A percentile compares a stretch with the other conserved stretches of the same genome.
These are phyloP conservation scores for Scopulariopsis brevicaulis DNA, from an alignment of 2,329 filamentous ascomycete species.

Conservation along the genomic window DNA sequence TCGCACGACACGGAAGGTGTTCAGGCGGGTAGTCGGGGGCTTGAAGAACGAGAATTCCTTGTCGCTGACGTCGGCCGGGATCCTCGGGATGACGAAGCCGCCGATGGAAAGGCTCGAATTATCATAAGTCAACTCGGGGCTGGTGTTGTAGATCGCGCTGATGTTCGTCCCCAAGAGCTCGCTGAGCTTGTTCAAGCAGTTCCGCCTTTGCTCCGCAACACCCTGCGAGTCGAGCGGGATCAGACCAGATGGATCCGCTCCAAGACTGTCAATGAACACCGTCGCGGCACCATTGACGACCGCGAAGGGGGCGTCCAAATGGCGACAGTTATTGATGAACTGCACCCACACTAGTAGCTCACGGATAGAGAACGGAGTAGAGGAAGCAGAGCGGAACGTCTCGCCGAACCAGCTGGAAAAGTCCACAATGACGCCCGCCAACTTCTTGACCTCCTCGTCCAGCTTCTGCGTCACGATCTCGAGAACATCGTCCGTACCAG, in stretches of 20 bases:
- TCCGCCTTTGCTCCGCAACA: constrained; percentile 58
- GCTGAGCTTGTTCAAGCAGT: constrained; percentile 63
- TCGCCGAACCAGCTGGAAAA: constrained; percentile 92
- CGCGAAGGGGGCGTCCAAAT: constrained; percentile 23
- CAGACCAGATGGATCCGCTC: constrained; percentile 86
- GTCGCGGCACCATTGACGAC: constrained; percentile 81
- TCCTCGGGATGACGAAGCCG: constrained; percentile 54
- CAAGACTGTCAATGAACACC: constrained; percentile 90
- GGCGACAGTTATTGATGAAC: constrained; percentile 65
- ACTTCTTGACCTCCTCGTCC: constrained; percentile 34
- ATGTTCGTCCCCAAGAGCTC: constrained; percentile 55
- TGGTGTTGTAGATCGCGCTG: constrained; percentile 49
- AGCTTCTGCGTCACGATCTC: constrained; percentile 80
- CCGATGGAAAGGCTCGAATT: constrained; percentile 53
- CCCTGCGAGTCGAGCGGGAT: constrained; percentile 60
- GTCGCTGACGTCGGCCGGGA: background rate
- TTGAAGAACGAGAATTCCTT: constrained; percentile 59
- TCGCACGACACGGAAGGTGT: constrained; percentile 82
- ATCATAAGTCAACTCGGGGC: constrained; percentile 45
- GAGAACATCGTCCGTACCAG: constrained; percentile 72
- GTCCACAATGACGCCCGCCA: constrained; percentile 61
- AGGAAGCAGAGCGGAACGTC: constrained; percentile 63
- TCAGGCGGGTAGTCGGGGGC: constrained; percentile 80
- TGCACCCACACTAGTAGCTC: constrained; percentile 89
- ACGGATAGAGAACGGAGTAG: constrained; percentile 76